phyloP scores from a whole-genome alignment of 495 filamentous ascomycete genomes.

The Sordaria brevicollis region DNA sequence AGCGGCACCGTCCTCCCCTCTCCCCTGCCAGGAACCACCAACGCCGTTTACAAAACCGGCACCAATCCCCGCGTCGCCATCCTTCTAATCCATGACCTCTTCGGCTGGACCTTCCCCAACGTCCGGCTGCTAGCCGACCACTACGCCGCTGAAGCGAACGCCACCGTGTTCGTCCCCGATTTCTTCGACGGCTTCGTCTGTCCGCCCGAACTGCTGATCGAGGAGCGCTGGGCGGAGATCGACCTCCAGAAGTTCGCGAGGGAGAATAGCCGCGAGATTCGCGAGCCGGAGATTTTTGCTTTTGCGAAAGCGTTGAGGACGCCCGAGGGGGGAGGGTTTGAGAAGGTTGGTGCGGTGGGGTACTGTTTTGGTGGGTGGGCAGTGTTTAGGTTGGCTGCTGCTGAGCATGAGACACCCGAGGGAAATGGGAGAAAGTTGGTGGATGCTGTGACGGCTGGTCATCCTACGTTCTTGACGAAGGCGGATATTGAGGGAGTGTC shows the following conservation, averaged over 20 bases:
- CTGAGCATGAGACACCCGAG: conserved; percentile 18
- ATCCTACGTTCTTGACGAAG: conserved; percentile 40
- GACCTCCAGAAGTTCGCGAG: conserved; percentile 28
- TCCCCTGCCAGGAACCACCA: conserved; percentile 26
- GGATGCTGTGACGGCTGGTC: conserved; percentile 43
- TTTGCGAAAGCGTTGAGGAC: conserved; percentile 35
- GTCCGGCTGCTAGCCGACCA: conserved; percentile 45
- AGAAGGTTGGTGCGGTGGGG: conserved; percentile 43
- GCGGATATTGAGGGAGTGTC: conserved; percentile 40
- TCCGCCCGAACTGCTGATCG: conserved; percentile 18
- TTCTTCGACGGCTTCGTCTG: conserved; percentile 37
- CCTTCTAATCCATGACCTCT: conserved; percentile 45
- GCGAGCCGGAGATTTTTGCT: conserved; percentile 43
- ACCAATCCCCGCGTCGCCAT: conserved; percentile 36
- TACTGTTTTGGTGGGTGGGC: conserved; percentile 56
- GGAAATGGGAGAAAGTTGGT: conserved; percentile 33
- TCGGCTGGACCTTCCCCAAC: conserved; percentile 52
- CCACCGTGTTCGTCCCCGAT: conserved; percentile 48
- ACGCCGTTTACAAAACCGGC: conserved; percentile 34
- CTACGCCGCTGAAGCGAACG: conserved; percentile 40
- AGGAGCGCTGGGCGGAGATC: conserved; percentile 22
- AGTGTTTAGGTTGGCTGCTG: conserved; percentile 32
- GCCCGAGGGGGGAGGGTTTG: conserved; percentile 13
- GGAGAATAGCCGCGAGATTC: conserved; percentile 33
- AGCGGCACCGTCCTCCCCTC: conserved; percentile 19